Conservation (phyloP, 1,284 basidiomycete genomes). For the Cryptococcus maquisensis region DNA sequence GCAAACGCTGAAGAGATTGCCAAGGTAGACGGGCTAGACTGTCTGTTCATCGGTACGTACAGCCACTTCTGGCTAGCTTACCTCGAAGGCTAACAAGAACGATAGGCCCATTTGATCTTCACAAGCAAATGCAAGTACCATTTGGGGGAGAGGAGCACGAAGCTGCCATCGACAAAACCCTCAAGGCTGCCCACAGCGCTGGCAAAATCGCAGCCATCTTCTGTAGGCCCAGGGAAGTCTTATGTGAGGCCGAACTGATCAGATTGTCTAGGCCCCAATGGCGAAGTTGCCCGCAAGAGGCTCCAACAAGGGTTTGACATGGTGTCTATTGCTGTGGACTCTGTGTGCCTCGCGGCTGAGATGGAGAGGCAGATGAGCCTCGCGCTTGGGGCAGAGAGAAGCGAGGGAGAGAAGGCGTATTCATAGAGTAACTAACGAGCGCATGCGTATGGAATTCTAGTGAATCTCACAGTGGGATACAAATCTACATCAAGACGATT, state of each 20-base stretch:
- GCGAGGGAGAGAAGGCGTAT: slow-evolving; percentile 13
- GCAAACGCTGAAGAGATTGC: slow-evolving; percentile 62
- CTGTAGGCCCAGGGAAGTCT: slow-evolving; percentile 45
- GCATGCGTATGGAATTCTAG: not conserved
- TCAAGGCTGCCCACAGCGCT: slow-evolving; percentile 55
- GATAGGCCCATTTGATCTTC: slow-evolving; percentile 59
- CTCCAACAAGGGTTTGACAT: slow-evolving; percentile 56
- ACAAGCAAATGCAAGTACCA: slow-evolving; percentile 41
- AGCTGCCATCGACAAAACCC: slow-evolving; percentile 58
- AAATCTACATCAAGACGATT: no score
- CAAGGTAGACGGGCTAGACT: slow-evolving; percentile 60
- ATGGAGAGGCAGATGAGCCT: slow-evolving; percentile 18
- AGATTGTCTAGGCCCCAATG: slow-evolving; percentile 44
- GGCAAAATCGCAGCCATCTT: slow-evolving; percentile 57
- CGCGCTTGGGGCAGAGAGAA: slow-evolving; percentile 5
- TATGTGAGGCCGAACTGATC: not conserved
- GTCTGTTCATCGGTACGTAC: slow-evolving; percentile 58
- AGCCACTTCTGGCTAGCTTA: no score
- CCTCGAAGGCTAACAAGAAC: not conserved
- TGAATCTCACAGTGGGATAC: no score
- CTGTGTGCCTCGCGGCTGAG: slow-evolving; percentile 15
- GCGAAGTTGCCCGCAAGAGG: slow-evolving; percentile 54
- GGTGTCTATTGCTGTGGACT: slow-evolving; percentile 40
- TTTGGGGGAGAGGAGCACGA: slow-evolving; percentile 48
- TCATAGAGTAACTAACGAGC: slow-evolving; percentile 1